A percentile compares a stretch with the other conserved stretches of the same genome.
These are phyloP conservation scores for Geotrichum phurueaensis DNA, from an alignment of 1,139 yeast species.

Conservation along the genomic window DNA sequence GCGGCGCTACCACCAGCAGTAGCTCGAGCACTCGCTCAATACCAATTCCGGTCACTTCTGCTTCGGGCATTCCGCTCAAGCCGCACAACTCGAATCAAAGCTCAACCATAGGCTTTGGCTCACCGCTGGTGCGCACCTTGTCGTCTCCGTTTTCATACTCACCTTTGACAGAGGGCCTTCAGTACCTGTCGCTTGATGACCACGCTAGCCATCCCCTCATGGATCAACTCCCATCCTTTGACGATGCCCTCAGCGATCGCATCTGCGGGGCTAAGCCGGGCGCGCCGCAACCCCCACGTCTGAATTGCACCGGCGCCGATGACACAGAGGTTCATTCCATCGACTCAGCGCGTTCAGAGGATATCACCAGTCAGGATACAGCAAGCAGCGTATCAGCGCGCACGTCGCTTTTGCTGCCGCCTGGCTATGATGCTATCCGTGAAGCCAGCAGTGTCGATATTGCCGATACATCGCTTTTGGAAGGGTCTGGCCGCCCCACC, in stretches of 20 bases:
- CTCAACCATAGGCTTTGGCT: slow-evolving; percentile 1
- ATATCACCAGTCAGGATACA: neutral
- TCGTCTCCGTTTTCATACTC: slow-evolving; percentile 7
- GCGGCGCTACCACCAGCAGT: neutral
- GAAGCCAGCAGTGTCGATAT: neutral
- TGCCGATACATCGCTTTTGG: neutral
- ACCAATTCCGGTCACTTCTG: neutral
- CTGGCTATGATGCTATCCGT: neutral
- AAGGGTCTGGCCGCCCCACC: neutral
- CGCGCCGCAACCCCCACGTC: slow-evolving; percentile 21
- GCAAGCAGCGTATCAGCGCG: neutral
- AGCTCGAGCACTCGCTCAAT: neutral
- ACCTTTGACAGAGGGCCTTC: neutral
- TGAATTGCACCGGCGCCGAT: neutral
- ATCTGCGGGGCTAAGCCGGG: slow-evolving; percentile 20
- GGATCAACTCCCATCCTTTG: slow-evolving; percentile 30
- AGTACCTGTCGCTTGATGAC: slow-evolving; percentile 3
- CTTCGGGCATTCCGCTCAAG: neutral
- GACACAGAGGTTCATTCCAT: neutral
- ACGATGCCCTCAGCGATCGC: slow-evolving; percentile 22
- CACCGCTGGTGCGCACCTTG: slow-evolving; percentile 10
- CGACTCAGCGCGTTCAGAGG: neutral
- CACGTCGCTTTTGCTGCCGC: neutral
- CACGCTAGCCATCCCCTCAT: slow-evolving; percentile 1
- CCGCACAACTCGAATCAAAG: neutral